Evolutionary conservation across 768 basidiomycete genomes (phyloP), one percentile per base, ranked within the genome.

Genomic region (Leccinum variicolor): DNA sequence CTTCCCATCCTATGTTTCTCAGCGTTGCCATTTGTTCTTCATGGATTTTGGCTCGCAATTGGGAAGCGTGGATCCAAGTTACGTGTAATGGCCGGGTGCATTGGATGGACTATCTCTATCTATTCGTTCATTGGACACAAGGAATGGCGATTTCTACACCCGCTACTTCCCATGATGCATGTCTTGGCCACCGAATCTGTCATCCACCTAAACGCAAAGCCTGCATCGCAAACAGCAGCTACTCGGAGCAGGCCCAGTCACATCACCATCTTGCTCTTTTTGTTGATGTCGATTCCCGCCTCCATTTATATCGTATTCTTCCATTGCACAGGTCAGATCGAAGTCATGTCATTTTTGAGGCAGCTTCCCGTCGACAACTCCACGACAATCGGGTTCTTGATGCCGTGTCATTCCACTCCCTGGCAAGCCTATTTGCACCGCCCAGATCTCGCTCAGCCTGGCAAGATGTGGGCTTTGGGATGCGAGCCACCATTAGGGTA

Each of bases 351-450:
- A 13, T 87, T 84, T 69, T 74, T 97, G 47, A 81, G 84, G 29
- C 66, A 72, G 23, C 74, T 90, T 46, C 78, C 86, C 1, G 61
- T 71, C 5, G 66, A 75, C 8, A 76, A 85, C 19, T 74, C 89
- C 25, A 79, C 78, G 4, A 77, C 81, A 19, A 74, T 96, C 21
- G 93, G 91, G 1, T 86, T 93, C 65, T 73, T 98, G 21, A 95
- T 94, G 91, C 96, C 97, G 10, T 99, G 97, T 62, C 96, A 99
- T 74, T 97, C 95, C 21, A 92, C 91, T 1, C 96, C 96, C 6
- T 94, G 91, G 75, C 89, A 92, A 66, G 85, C 93, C 2, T 88
- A 94, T 71, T 69, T 98, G 8, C 97, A 98, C 69, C 77, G 84
- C 19, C 74, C 76, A 25, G 80, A 88, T 50, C 78, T 92, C 9